Evolutionary conservation across 2,329 filamentous ascomycete genomes (phyloP), one percentile per base, ranked within the genome.

Genomic region (Cercospora nicotianae): DNA sequence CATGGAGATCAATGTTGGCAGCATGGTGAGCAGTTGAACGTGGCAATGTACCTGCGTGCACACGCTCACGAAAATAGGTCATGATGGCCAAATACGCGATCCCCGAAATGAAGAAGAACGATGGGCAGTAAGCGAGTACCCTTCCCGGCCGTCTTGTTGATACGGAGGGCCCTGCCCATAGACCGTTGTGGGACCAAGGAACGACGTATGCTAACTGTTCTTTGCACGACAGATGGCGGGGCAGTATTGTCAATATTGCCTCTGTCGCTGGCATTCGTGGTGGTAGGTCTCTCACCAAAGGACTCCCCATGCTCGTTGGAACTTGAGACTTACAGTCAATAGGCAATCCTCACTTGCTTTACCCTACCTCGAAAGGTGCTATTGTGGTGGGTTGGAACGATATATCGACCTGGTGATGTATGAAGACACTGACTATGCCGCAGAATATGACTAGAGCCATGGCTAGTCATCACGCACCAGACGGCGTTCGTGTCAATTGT

Each of bases 1-100:
- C 0, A 81, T 91, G 64, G 82, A 88, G 55, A 79, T 90, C 58
- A 91, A 91, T 72, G 86, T 91, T 3, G 83, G 83, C 4, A 88
- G 85, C 72, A 90, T 90, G 88, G 84, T 64, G 31, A 58, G 62
- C n/a, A 20, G 12, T 10, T 9, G n/a, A 23, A 10, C 5, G 13
- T 16, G 33, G 33, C 33, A 13, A 36, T 5, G 1, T 6, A 36
- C 33, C 16, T 12, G 33, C 33, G 12, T n/a, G 7, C 20, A 45
- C 8, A n/a, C 16, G 51, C 62, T 64, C 10, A 64, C 36, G 8
- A 3, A 13, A 4, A 13, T 36, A 64, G 62, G 62, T 90, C 31
- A 80, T 85, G 64, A 90, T 90, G 87, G 66, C 81, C 18, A 89
- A 89, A 72, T 85, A 86, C 71, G 83, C 84, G 0, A 84, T 91